Percentiles rank a stretch among this genome's conserved stretches.
These are phyloP conservation scores for Capillidium rhysosporum DNA, from an alignment of 371 early-diverging fungal species.

Conservation along the genomic window DNA sequence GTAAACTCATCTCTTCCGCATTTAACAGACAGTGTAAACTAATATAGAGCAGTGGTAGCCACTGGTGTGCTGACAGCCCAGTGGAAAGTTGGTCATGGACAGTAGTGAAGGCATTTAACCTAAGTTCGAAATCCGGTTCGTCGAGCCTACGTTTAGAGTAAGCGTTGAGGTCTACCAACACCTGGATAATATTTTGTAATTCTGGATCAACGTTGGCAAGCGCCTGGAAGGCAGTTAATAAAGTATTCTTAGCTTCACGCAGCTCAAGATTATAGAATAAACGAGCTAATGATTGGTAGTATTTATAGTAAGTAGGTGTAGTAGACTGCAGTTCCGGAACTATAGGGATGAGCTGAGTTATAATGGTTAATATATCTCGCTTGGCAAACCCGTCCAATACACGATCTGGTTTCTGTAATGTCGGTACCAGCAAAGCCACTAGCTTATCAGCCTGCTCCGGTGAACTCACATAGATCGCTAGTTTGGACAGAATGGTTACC, in stretches of 20 bases:
- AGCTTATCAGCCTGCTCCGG: slow-evolving; percentile 41
- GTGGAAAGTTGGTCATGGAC: slow-evolving; percentile 42
- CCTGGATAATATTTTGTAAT: slow-evolving; percentile 23
- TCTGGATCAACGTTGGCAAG: slow-evolving; percentile 39
- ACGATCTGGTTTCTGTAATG: slow-evolving; percentile 41
- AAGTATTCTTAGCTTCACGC: slow-evolving; percentile 30
- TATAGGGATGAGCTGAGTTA: slow-evolving; percentile 33
- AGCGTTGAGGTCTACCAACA: slow-evolving; percentile 56
- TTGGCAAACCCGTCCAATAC: slow-evolving; percentile 63
- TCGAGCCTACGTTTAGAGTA: slow-evolving; percentile 54
- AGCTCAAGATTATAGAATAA: slow-evolving; percentile 32
- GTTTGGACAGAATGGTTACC: slow-evolving; percentile 54
- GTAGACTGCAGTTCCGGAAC: slow-evolving; percentile 13
- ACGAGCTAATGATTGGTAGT: slow-evolving; percentile 32
- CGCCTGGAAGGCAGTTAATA: slow-evolving; percentile 33
- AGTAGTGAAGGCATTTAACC: slow-evolving; percentile 51
- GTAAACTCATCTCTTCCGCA: slow-evolving; percentile 66
- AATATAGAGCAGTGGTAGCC: slow-evolving; percentile 84
- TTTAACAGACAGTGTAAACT: slow-evolving; percentile 59
- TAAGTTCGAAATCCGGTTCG: slow-evolving; percentile 68
- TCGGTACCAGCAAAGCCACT: slow-evolving; percentile 63
- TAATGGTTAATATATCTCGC: slow-evolving; percentile 57
- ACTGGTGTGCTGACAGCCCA: slow-evolving; percentile 40
- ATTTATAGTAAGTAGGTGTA: slow-evolving; percentile 18
- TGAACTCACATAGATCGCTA: slow-evolving; percentile 48